These are phyloP conservation scores for Antitrichia curtipendula DNA, from an alignment of 225 moss, liverwort and hornwort species.

Conservation along the genomic window DNA sequence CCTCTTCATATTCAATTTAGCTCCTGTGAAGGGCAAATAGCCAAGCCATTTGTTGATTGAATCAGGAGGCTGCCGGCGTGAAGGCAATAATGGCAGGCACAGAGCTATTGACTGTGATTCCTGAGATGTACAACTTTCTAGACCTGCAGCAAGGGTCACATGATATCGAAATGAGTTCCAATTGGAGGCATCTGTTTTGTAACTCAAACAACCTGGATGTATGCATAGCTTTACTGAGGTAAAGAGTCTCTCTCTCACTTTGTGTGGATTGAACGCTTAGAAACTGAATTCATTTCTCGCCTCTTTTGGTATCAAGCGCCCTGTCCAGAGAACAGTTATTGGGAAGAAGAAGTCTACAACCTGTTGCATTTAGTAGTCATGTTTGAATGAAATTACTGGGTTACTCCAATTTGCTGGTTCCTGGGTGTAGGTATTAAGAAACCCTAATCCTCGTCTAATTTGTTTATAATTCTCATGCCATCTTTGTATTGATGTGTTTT, in stretches of 20 bases:
- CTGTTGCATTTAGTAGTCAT: not conserved
- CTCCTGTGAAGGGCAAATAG: not conserved
- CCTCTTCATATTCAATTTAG: not conserved
- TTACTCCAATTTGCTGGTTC: not conserved
- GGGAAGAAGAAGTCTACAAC: not conserved
- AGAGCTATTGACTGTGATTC: not conserved
- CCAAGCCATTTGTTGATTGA: conserved; percentile 7
- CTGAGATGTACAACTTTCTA: not conserved
- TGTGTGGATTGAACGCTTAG: not conserved
- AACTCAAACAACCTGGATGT: not conserved
- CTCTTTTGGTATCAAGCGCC: not conserved
- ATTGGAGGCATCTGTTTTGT: not conserved
- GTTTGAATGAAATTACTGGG: not conserved
- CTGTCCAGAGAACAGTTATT: not conserved
- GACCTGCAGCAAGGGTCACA: not conserved
- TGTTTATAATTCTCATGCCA: not conserved
- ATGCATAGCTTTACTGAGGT: not conserved
- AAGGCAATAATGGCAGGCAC: conserved; percentile 8
- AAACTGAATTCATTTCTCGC: not conserved
- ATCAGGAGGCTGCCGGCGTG: not conserved
- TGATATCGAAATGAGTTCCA: conserved; percentile 1
- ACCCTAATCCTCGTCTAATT: not conserved
- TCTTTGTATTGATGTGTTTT: not conserved
- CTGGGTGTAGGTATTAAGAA: not conserved
- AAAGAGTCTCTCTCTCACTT: not conserved